Evolutionary conservation across 306 rosid species (phyloP), one percentile per base, ranked within the genome.

Genomic region (Acacia melanoxylon): DNA sequence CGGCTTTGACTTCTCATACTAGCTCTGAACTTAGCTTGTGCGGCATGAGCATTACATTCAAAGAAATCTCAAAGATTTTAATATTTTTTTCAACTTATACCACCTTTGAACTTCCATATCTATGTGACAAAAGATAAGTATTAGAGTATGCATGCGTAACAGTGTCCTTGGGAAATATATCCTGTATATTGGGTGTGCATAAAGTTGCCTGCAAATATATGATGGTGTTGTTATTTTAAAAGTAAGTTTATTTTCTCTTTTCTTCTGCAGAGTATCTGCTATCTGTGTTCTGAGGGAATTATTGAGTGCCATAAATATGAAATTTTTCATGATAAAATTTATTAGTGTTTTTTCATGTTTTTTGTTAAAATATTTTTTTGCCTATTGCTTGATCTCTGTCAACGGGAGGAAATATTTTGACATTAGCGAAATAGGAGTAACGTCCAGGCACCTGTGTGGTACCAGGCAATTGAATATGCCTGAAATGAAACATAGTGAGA

Each of bases 381-480:
- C 20, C 41, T 14, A 29, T 31, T 63, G 41, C 41, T 27, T 63
- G 40, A 10, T 29, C 35, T 25, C 11, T 27, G 6, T 63, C n/a
- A 68, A 41, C 67, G 41, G 6, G 74, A 11, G 33, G 25, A n/a
- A n/a, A 69, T 8, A 66, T 10, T 0, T 20, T 69, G 51, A 7
- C 44, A 41, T 14, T 20, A 68, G 29, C 4, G 19, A 37, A 37
- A 20, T 40, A 37, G 25, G 48, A 68, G 17, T 40, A 72, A 33
- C 52, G 58, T 74, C 61, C 29, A 6, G 67, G 81, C 48, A 20
- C 52, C 41, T 67, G 49, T 15, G 33, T 27, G 49, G 58, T 70
- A 71, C 42, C 13, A 72, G 10, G 71, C 79, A 59, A 8, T 48
- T 76, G 45, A 44, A 51, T 68, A 40, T 69, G 72, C 56, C 67